Conservation (phyloP, 768 basidiomycete species). For the Phylloporus rhodoxanthus region DNA sequence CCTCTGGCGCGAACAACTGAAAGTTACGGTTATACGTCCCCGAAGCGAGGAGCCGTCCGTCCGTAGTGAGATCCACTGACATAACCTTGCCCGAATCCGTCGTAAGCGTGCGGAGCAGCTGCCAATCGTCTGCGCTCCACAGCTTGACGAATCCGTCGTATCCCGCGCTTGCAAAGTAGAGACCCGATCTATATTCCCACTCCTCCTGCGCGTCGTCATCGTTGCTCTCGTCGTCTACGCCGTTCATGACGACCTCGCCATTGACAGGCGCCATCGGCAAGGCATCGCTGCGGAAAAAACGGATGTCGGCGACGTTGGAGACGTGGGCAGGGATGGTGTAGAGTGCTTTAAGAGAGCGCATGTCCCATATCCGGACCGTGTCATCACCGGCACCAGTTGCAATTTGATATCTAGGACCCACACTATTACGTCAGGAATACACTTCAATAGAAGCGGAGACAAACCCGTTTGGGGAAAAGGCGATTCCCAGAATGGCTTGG, state of each 20-base stretch:
- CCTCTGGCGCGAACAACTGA: conserved; percentile 86
- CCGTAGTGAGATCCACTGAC: conserved; percentile 87
- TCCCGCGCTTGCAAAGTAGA: conserved; percentile 90
- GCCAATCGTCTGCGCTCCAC: conserved; percentile 99
- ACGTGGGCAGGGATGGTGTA: conserved; percentile 96
- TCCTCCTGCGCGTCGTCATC: conserved; percentile 41
- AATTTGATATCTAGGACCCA: conserved; percentile 75
- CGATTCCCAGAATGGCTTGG: conserved; percentile 83
- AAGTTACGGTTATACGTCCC: conserved; percentile 94
- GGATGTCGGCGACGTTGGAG: conserved; percentile 90
- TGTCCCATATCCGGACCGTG: conserved; percentile 98
- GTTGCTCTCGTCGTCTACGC: conserved; percentile 35
- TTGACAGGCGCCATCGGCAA: conserved; percentile 34
- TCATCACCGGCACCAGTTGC: conserved; percentile 97
- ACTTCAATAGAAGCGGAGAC: conserved; percentile 22
- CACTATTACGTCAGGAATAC: conserved; percentile 8
- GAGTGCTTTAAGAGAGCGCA: conserved; percentile 85
- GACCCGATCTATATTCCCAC: conserved; percentile 77
- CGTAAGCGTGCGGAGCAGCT: conserved; percentile 76
- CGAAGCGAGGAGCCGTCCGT: conserved; percentile 78
- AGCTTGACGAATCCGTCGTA: conserved; percentile 94
- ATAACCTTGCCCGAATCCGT: conserved; percentile 98
- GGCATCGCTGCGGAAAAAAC: conserved; percentile 79
- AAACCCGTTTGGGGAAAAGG: conserved; percentile 94
- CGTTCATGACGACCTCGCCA: conserved; percentile 50